Evolutionary conservation across 2,329 filamentous ascomycete species (phyloP).

Genomic region (Clarireedia paspali): DNA sequence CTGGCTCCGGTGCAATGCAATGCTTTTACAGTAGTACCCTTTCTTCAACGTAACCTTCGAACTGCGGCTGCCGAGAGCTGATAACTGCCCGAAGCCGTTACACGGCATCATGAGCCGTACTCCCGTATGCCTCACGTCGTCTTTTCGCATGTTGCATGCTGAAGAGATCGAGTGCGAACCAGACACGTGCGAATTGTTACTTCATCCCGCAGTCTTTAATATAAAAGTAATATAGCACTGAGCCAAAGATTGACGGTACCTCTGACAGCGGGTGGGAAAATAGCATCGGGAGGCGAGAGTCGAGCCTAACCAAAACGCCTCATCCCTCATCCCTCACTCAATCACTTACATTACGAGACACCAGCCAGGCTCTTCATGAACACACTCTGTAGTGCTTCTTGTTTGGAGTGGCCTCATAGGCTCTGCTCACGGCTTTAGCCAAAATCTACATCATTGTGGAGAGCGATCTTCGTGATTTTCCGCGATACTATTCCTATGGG

Average conservation of each 20-base stretch:
- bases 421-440: background rate
- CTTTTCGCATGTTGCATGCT: background rate
- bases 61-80: background rate
- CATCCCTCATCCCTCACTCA: no score
- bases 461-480: background rate
- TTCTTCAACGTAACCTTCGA: constrained; percentile 2
- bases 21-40: no score
- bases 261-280: background rate
- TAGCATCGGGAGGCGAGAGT: background rate
- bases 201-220: background rate
- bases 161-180: background rate
- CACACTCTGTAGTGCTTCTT: no score
- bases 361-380: no score
- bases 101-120: background rate
- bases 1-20: background rate
- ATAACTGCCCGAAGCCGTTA: constrained; percentile 3
- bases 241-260: background rate
- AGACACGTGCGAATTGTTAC: constrained; percentile 4
- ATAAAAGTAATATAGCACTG: background rate
- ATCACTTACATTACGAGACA: no score
- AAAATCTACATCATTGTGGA: background rate
- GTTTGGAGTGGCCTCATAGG: background rate
- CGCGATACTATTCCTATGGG: background rate
- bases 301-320: background rate
- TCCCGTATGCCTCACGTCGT: background rate